Base-by-base conservation (phyloP, 2,329 filamentous ascomycete species). In the Elsinoe fawcettii region DNA sequence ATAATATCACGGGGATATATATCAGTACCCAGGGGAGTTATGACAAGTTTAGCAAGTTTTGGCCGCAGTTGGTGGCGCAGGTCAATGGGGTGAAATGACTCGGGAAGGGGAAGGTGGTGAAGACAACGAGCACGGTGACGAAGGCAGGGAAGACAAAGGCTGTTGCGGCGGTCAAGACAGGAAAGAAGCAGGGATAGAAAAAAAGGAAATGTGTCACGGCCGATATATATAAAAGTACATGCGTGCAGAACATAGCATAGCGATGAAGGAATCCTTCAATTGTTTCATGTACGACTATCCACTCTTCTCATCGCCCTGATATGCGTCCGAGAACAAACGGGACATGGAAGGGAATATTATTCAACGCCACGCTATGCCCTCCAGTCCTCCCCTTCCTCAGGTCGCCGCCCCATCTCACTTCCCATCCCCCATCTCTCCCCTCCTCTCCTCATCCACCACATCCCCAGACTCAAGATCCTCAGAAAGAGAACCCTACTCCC, bases 1-100 rank as follows among this genome's bases (percentile, higher is more conserved):
- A 56, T 16, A 56, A 56, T 25, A 56, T 56, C 20, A 56, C 54
- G 37, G 54, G 54, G 12, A 27, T 56, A 1, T 56, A 47, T 18
- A 49, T 56, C 43, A 34, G 25, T 25, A 47, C 39, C 4, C 18
- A 47, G 4, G 20, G 27, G 5, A 39, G 18, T 12, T 56, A 56
- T 25, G 30, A 37, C 25, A 49, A 47, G 43, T 47, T 56, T 16
- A 46, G 39, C 30, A 47, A 22, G 22, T 47, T 56, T 16, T 56
- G 54, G 54, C 54, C 54, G 9, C 54, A 56, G 14, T 22, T 56
- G 11, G 37, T 47, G 23, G 41, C 39, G 23, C 54, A 56, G 27
- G 32, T 56, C 11, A 53, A 53, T 39, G 49, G 32, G n/a, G 30
- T 53, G 12, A 39, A 53, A 39, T 53, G 49, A 53, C 34, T 23